These are phyloP conservation scores for Chamaecrista fasciculata DNA, from an alignment of 306 rosid genomes.

Conservation along the genomic window DNA sequence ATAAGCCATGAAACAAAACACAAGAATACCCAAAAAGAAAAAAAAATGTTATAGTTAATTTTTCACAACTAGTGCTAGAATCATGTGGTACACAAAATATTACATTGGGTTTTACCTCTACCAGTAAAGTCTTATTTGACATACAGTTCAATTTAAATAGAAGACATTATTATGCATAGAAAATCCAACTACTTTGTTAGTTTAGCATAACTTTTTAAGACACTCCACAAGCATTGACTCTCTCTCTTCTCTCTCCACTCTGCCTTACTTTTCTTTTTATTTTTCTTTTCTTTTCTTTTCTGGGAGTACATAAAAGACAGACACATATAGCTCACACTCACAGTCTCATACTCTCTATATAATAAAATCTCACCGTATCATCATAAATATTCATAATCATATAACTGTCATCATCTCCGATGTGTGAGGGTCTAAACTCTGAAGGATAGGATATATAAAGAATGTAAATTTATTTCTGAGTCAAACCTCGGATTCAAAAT, in stretches of 20 bases:
- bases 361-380: background rate
- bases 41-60: too few species aligned
- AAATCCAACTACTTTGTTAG: too few species aligned
- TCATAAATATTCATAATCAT: background rate
- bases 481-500: conserved; percentile 15
- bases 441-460: too few species aligned
- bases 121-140: too few species aligned
- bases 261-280: background rate
- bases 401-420: background rate
- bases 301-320: conserved; percentile 18
- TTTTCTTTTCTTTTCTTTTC: background rate
- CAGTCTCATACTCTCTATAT: conserved; percentile 1
- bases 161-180: too few species aligned
- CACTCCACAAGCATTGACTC: conserved; percentile 36
- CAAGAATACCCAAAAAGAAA: conserved; percentile 27
- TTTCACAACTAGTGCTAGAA: conserved; percentile 24
- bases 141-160: too few species aligned
- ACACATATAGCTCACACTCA: background rate
- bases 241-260: background rate
- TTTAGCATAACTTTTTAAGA: too few species aligned
- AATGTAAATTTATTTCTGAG: background rate
- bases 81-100: too few species aligned
- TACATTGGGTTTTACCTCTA: too few species aligned
- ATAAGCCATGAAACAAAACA: conserved; percentile 17
- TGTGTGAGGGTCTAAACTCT: background rate